Evolutionary conservation across 257 asterid species (phyloP), one percentile per base, ranked within the genome.

Genomic region (Phtheirospermum japonicum): DNA sequence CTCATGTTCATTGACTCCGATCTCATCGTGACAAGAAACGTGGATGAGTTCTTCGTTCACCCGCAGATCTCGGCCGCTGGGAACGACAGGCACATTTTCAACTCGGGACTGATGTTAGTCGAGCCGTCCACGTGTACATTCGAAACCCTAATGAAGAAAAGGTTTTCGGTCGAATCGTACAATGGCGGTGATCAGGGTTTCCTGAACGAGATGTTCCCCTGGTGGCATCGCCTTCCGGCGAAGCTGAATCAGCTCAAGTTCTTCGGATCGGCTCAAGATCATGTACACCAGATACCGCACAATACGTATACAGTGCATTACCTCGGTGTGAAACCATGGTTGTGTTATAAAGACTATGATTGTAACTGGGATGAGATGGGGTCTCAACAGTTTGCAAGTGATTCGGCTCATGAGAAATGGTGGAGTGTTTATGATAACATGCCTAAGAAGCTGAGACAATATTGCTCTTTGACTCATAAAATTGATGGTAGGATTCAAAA

Each of bases 111-210:
- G 30, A 77, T 90, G 84, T 2, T 90, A 4, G 55, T 87, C 1
- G 97, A 87, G 72, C 97, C 96, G 4, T 90, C 96, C 0, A 13
- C 14, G 10, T 83, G 96, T 57, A 83, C 74, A 0, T 87, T 83
- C 34, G 58, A 74, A 7, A 58, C 74, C 5, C 73, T 90, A 26
- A 87, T 87, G 97, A 60, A 65, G 63, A 71, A 61, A 33, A 77
- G 77, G 23, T 48, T 49, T 54, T 55, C 56, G 39, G 77, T 81
- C 17, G 69, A 39, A n/a, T 80, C 97, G 0, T 90, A 85, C 51
- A 90, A 87, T 5, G 93, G 93, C 0, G 95, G 97, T 0, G 95
- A 90, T 64, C 97, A 90, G 45, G 97, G 95, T 0, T 85, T 83
- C 49, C 71, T 90, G 26, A 90, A 90, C 14, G 96, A 87, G 23